These are phyloP conservation scores for Suillus tomentosus DNA, from an alignment of 768 basidiomycete genomes.

Conservation along the genomic window DNA sequence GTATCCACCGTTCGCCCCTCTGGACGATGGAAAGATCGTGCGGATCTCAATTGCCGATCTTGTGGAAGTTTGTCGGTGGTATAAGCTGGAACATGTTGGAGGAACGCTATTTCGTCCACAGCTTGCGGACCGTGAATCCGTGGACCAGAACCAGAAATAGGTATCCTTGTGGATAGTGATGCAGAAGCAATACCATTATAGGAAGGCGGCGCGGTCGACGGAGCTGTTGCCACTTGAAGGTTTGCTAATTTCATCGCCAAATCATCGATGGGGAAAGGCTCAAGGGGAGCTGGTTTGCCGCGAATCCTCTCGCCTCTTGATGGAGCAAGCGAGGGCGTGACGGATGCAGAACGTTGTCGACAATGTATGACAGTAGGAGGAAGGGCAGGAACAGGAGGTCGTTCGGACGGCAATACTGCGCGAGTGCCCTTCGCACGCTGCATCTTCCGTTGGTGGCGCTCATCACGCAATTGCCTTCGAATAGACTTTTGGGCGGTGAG, in stretches of 20 bases:
- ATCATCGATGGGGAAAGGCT: conserved; percentile 56
- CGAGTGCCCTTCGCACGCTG: conserved; percentile 42
- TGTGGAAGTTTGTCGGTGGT: conserved; percentile 23
- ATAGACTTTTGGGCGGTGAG: conserved; percentile 82
- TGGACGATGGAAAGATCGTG: conserved; percentile 64
- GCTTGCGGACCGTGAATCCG: conserved; percentile 25
- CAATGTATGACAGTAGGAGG: conserved; percentile 27
- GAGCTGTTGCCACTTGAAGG: conserved; percentile 40
- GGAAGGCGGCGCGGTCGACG: conserved; percentile 14
- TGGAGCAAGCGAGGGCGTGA: conserved; percentile 22
- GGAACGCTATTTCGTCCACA: conserved; percentile 16
- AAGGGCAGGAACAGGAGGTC: conserved; percentile 20
- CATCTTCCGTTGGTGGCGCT: conserved; percentile 57
- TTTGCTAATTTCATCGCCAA: conserved; percentile 57
- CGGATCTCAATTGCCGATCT: conserved; percentile 42
- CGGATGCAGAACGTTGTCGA: conserved; percentile 36
- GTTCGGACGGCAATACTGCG: conserved; percentile 21
- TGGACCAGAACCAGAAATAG: conserved; percentile 19
- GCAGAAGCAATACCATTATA: conserved; percentile 17
- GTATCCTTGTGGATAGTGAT: conserved; percentile 17
- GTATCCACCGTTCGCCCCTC: conserved; percentile 38
- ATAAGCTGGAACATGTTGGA: conserved; percentile 25
- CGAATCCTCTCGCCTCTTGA: conserved; percentile 43
- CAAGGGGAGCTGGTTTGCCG: conserved; percentile 42
- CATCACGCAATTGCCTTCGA: conserved; percentile 67